Conservation (phyloP, 352 stramenopile genomes). For the Thraustotheca clavata region DNA sequence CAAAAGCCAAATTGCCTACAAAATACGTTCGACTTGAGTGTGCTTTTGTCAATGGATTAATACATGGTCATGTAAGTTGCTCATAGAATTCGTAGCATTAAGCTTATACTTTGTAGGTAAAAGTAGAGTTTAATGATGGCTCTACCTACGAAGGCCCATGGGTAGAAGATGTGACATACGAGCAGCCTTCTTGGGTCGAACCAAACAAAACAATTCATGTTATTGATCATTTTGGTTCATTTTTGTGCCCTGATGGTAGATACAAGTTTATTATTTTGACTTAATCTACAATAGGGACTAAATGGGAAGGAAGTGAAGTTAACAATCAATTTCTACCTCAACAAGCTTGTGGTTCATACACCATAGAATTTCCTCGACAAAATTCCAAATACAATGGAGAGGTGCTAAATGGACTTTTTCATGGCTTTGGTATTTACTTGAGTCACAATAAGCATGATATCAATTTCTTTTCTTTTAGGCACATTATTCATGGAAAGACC, state of each 20-base stretch:
- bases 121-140: slow-evolving; percentile 69
- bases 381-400: slow-evolving; percentile 46
- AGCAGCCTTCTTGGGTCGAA: slow-evolving; percentile 36
- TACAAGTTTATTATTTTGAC: not conserved
- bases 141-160: slow-evolving; percentile 74
- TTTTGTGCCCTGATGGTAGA: slow-evolving; percentile 47
- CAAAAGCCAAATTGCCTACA: not conserved
- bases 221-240: slow-evolving; percentile 58
- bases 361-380: slow-evolving; percentile 38
- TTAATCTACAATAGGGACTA: slow-evolving; percentile 20
- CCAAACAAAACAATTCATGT: slow-evolving; percentile 43
- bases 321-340: slow-evolving; percentile 80
- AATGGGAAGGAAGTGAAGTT: slow-evolving; percentile 67
- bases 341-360: slow-evolving; percentile 49
- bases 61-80: slow-evolving; percentile 41
- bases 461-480: slow-evolving; percentile 3
- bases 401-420: slow-evolving; percentile 47
- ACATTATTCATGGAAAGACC: slow-evolving; percentile 49
- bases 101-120: slow-evolving; percentile 10
- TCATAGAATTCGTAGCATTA: not conserved
- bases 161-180: slow-evolving; percentile 50
- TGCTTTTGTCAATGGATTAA: slow-evolving; percentile 53
- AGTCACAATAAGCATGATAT: not conserved
- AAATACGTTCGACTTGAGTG: slow-evolving; percentile 62
- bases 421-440: slow-evolving; percentile 39